Conservation (phyloP, 1,139 yeast species). For the Entelexis paramagnoliae region DNA sequence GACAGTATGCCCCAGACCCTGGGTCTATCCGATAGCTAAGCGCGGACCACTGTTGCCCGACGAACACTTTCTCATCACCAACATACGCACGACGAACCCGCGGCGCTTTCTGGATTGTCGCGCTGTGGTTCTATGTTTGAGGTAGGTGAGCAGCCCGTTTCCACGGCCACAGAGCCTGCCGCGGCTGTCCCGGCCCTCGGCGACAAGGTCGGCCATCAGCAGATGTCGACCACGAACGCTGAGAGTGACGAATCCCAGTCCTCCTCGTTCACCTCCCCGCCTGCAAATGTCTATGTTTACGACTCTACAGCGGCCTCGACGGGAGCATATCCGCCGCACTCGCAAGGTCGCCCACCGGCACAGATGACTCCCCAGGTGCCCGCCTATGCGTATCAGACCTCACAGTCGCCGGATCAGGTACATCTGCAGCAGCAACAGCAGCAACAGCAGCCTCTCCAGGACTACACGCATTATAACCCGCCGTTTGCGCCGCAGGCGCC, state of each 20-base stretch:
- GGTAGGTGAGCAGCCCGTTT: constrained; percentile 1
- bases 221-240: neutral
- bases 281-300: neutral
- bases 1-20: constrained; percentile 1
- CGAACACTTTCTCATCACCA: neutral
- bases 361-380: neutral
- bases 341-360: neutral
- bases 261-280: constrained; percentile 2
- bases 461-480: neutral
- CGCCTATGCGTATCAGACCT: neutral
- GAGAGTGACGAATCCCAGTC: constrained; percentile 6
- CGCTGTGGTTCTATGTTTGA: neutral
- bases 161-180: neutral
- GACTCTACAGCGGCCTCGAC: neutral
- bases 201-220: neutral
- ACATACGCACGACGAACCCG: neutral
- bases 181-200: neutral
- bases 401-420: neutral
- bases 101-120: neutral
- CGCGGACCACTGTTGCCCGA: neutral
- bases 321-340: neutral
- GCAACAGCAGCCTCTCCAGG: neutral
- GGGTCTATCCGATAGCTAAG: constrained; percentile 2
- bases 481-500: neutral
- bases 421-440: constrained; percentile 1